phyloP scores from a whole-genome alignment of 129 eudicot species.

The Artemisia argyi region DNA sequence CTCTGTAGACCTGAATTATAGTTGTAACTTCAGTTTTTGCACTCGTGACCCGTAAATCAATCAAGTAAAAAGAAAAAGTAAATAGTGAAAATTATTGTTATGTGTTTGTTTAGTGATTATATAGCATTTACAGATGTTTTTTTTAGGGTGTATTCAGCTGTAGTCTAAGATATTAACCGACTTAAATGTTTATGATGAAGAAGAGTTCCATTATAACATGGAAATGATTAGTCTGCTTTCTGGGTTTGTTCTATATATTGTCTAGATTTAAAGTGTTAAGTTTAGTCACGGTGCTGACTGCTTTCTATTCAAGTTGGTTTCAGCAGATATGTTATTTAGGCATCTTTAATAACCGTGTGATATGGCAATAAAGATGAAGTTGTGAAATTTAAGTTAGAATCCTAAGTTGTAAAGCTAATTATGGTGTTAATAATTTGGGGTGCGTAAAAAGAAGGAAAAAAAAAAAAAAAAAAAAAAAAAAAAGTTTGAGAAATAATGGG shows the following conservation, averaged over 20 bases:
- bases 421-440: slow-evolving; percentile 9
- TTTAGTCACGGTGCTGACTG: neutral
- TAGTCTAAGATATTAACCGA: neutral
- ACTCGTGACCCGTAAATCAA: no score
- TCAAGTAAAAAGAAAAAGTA: no score
- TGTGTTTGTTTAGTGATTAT: no score
- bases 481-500: slow-evolving; percentile 4
- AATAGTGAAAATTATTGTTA: no score
- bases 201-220: neutral
- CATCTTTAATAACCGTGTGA: neutral
- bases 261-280: neutral
- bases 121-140: neutral
- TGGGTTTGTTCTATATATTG: neutral
- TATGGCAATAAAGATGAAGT: no score
- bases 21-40: no score
- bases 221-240: neutral
- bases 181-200: neutral
- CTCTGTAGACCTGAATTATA: no score
- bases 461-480: no score
- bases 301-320: slow-evolving; percentile 12
- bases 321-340: slow-evolving; percentile 8
- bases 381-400: no score
- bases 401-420: no score
- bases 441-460: no score
- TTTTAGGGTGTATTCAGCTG: neutral